Percentiles rank a stretch among this genome's conserved stretches.
Evolutionary conservation across 768 basidiomycete genomes (phyloP).

Genomic region (Leccinum olivaceopallidum): DNA sequence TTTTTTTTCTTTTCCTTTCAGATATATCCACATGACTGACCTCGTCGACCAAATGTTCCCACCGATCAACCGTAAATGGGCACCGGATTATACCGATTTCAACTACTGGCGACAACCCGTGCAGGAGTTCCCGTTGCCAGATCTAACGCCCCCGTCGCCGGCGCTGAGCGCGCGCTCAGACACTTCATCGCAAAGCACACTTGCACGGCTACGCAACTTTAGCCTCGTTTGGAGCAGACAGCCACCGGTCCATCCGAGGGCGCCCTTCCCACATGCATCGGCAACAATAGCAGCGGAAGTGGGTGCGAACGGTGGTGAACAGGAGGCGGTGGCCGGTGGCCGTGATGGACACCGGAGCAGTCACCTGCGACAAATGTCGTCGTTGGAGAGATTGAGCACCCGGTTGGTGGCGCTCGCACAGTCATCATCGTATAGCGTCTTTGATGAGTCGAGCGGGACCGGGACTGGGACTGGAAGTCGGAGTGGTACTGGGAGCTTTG

Average conservation of each 20-base stretch:
- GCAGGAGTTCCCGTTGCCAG: constrained; percentile 76
- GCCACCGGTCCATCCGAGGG: constrained; percentile 25
- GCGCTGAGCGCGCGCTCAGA: constrained; percentile 94
- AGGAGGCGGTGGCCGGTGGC: neutral
- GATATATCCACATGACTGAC: constrained; percentile 98
- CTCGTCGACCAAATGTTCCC: constrained; percentile 99
- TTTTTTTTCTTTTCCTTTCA: constrained; percentile 28
- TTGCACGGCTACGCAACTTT: constrained; percentile 76
- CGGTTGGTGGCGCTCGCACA: constrained; percentile 51
- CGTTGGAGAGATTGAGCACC: constrained; percentile 68
- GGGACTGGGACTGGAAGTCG: constrained; percentile 23
- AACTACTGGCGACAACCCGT: constrained; percentile 92
- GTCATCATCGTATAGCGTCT: constrained; percentile 35
- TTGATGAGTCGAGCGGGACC: constrained; percentile 19
- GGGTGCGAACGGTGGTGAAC: neutral
- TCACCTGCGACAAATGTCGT: constrained; percentile 71
- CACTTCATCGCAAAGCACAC: constrained; percentile 68
- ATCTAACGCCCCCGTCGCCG: constrained; percentile 85
- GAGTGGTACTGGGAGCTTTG: constrained; percentile 51
- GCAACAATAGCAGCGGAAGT: neutral
- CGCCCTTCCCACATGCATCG: constrained; percentile 29
- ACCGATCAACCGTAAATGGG: constrained; percentile 86
- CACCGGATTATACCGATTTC: constrained; percentile 93
- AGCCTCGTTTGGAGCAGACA: constrained; percentile 62
- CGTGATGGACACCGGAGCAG: constrained; percentile 34